Percentiles rank a stretch among this genome's conserved stretches.
Conservation (phyloP, 352 stramenopile genomes). For the Globisporangium abappressorium region DNA sequence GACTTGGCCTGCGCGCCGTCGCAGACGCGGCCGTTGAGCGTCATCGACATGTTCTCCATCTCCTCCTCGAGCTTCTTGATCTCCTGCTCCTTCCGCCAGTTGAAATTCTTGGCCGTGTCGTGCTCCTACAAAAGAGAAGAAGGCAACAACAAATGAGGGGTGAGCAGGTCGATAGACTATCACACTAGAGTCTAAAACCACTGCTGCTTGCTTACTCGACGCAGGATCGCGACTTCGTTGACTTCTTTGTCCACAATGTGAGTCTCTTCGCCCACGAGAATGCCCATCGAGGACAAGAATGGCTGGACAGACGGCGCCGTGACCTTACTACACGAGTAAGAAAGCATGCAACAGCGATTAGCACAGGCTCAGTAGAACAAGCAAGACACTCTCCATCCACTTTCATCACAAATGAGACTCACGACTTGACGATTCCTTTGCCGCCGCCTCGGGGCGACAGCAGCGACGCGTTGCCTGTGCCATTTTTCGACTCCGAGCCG, state of each 20-base stretch:
- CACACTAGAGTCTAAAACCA: background rate
- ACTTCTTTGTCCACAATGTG: conserved; percentile 81
- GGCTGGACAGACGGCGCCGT: conserved; percentile 65
- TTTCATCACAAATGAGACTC: background rate
- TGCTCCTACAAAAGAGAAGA: conserved; percentile 37
- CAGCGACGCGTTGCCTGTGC: conserved; percentile 27
- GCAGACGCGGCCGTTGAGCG: conserved; percentile 53
- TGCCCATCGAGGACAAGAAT: conserved; percentile 72
- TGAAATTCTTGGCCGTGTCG: conserved; percentile 62
- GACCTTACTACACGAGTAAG: conserved; percentile 37
- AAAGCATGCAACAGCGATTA: background rate
- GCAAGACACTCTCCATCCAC: background rate
- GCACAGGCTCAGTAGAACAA: background rate
- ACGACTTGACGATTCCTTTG: conserved; percentile 46
- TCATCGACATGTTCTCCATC: conserved; percentile 71
- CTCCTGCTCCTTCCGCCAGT: conserved; percentile 66
- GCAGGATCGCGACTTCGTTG: conserved; percentile 66
- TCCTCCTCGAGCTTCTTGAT: conserved; percentile 81
- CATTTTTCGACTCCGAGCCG: conserved; percentile 35
- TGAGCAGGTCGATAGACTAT: too few relatives aligned
- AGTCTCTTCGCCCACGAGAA: conserved; percentile 66
- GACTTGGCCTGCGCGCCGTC: conserved; percentile 57
- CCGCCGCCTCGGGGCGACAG: conserved; percentile 32
- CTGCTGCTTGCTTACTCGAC: conserved; percentile 31
- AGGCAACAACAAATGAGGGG: background rate